A percentile compares a stretch with the other conserved stretches of the same genome.
Conservation (phyloP, 2,329 filamentous ascomycete genomes). For the Hypoxylon sp. region DNA sequence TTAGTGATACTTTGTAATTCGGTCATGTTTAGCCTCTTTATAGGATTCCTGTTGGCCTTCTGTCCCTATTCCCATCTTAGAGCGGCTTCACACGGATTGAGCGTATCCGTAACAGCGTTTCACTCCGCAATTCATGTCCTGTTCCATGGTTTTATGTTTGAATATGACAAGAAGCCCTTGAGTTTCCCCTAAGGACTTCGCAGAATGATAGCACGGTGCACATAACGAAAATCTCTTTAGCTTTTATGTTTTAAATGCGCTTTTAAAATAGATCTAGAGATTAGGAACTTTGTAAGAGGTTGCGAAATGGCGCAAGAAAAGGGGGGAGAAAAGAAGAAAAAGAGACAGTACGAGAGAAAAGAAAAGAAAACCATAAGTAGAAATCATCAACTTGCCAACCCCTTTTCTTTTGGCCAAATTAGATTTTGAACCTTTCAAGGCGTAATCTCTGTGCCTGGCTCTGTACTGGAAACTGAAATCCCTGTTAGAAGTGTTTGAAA, state of each 20-base stretch:
- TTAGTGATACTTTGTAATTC: too few species aligned
- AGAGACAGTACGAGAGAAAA: too few species aligned
- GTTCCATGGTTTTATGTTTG: neutral
- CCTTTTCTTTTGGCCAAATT: too few species aligned
- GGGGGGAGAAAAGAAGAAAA: too few species aligned
- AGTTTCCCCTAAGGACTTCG: neutral
- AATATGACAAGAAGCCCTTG: neutral
- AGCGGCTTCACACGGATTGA: neutral
- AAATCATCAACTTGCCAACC: too few species aligned
- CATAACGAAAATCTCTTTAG: neutral
- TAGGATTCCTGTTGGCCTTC: neutral
- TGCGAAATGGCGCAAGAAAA: too few species aligned
- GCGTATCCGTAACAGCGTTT: neutral
- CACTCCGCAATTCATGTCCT: neutral
- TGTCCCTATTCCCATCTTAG: neutral
- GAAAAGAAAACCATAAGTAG: too few species aligned
- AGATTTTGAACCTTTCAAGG: too few species aligned
- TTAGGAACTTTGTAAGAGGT: too few species aligned
- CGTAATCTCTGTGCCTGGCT: neutral
- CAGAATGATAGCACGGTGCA: neutral
- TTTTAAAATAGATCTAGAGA: neutral
- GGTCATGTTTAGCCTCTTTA: neutral
- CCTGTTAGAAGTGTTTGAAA: neutral
- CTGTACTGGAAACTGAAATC: neutral
- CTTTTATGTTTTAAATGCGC: neutral